phyloP scores from a whole-genome alignment of 176 grass and related monocot species.

The Tuctoria greenei region DNA sequence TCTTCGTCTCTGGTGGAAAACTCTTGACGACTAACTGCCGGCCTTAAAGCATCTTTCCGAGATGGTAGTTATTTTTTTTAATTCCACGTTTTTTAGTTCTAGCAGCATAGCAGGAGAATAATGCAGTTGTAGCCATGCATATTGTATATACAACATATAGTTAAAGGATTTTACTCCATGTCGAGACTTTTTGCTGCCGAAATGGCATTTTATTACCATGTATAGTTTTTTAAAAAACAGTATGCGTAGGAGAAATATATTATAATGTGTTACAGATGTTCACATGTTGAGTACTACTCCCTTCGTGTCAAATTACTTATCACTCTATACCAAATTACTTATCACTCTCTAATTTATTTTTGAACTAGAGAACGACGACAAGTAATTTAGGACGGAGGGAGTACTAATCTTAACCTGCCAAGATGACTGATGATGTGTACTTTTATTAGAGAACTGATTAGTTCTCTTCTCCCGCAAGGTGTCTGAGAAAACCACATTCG shows the following conservation, averaged over 20 bases:
- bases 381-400: too few species aligned
- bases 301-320: too few species aligned
- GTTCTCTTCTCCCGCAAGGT: not conserved
- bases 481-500: not conserved
- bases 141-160: not conserved
- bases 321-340: too few species aligned
- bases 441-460: not conserved
- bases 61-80: not conserved
- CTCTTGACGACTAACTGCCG: constrained; percentile 11
- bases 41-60: not conserved
- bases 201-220: not conserved
- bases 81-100: not conserved
- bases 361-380: too few species aligned
- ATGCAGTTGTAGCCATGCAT: not conserved
- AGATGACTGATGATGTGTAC: not conserved
- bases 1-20: constrained; percentile 12
- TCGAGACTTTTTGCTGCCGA: not conserved
- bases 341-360: too few species aligned
- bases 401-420: constrained; percentile 18
- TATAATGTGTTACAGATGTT: not conserved
- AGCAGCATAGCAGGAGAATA: not conserved
- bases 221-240: too few species aligned
- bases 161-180: not conserved
- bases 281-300: not conserved
- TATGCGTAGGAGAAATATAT: not conserved